Conservation (phyloP, 345 rosid genomes). For the Populus alba region DNA sequence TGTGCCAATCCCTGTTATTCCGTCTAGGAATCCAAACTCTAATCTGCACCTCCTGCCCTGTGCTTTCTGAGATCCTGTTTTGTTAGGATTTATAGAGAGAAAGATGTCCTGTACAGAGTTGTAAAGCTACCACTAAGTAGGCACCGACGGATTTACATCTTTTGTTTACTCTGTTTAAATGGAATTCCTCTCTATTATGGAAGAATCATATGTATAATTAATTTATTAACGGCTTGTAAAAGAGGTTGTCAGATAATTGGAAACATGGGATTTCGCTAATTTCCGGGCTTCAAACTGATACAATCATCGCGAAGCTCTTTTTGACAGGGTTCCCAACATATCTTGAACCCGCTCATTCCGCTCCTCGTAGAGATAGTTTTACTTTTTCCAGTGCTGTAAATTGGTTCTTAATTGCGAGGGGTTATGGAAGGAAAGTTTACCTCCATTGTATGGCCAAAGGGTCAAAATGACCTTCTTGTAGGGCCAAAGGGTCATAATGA, state of each 20-base stretch:
- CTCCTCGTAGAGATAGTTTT: not conserved
- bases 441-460: not conserved
- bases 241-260: not conserved
- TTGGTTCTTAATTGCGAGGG: too few species aligned
- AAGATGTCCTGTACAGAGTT: not conserved
- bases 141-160: not conserved
- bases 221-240: not conserved
- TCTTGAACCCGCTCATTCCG: not conserved
- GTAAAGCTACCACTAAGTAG: not conserved
- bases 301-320: not conserved
- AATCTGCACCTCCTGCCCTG: not conserved
- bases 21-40: not conserved
- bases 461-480: not conserved
- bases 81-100: not conserved
- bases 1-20: not conserved
- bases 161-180: too few species aligned
- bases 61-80: not conserved
- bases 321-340: not conserved
- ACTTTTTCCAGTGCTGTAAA: not conserved
- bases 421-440: not conserved
- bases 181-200: not conserved
- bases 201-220: not conserved
- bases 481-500: not conserved
- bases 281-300: not conserved
- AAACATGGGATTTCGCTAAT: not conserved